Base-by-base conservation (phyloP, 2,329 filamentous ascomycete species). In the Colletotrichum godetiae region DNA sequence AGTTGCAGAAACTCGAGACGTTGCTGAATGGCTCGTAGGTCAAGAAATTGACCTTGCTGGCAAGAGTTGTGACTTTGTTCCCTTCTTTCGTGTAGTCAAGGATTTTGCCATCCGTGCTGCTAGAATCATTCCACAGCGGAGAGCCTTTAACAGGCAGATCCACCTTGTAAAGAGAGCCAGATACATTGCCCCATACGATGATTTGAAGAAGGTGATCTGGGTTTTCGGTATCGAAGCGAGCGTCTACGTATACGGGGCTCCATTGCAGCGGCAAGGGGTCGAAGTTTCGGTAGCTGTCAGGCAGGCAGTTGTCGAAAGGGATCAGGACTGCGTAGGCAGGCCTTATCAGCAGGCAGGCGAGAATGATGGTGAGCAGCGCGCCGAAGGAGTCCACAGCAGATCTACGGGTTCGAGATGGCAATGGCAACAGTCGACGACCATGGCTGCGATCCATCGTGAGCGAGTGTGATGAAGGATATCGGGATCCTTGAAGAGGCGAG, bases 151-250 rank as follows among this genome's bases (percentile, higher is more conserved):
- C 78, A 42, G 94, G 95, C 66, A 95, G 89, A 2, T 82, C 73
- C n/a, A 86, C 84, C 13, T 83, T 79, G 2, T 87, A 86, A 57
- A 89, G 87, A 63, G 92, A 90, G 59, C 97, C 97, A 10, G 92
- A 94, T 35, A 98, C 95, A 82, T 98, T 98, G 64, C 95, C 96
- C 86, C 95, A 98, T 59, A 98, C 89, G 1, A 92, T 97, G 68
- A 98, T 86, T 75, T 90, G 91, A 61, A 99, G 87, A 53, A 88
- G 90, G 79, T 95, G 91, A 63, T 85, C 87, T 5, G 89, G 81
- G 75, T 89, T 84, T 15, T 85, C 81, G 33, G 89, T 87, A 78
- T 94, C 89, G 85, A 97, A 97, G 24, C 85, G 84, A 69, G 94
- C 96, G 78, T 94, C 91, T 70, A 97, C 90, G 77, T 89, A 91